A percentile compares a stretch with the other conserved stretches of the same genome.
Evolutionary conservation across 257 asterid genomes (phyloP).

Genomic region (Galeopsis tetrahit): DNA sequence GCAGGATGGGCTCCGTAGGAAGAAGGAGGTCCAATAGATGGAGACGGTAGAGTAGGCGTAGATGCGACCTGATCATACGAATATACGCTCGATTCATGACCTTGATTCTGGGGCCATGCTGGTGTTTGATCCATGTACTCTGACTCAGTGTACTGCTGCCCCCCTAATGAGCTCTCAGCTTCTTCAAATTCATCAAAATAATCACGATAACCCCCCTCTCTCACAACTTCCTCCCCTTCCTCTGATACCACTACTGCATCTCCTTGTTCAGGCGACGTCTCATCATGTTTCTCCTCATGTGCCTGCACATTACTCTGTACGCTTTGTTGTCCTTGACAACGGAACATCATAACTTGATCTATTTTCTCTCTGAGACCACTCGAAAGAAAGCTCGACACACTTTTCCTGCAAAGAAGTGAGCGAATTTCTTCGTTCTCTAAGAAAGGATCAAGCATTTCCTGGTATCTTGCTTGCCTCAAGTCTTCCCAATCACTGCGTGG

Average conservation of each 20-base stretch:
- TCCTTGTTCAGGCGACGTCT: slow-evolving; percentile 22
- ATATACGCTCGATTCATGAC: slow-evolving; percentile 42
- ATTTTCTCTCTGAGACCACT: slow-evolving; percentile 68
- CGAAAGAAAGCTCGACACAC: slow-evolving; percentile 79
- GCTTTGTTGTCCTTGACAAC: slow-evolving; percentile 45
- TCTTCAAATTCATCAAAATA: slow-evolving; percentile 49
- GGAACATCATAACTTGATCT: slow-evolving; percentile 66
- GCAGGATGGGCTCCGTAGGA: slow-evolving; percentile 48
- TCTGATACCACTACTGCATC: neutral
- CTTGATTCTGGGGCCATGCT: slow-evolving; percentile 51
- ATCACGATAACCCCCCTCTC: slow-evolving; percentile 30
- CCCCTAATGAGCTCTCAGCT: slow-evolving; percentile 45
- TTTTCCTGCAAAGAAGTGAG: slow-evolving; percentile 70
- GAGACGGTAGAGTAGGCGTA: slow-evolving; percentile 54
- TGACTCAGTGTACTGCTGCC: slow-evolving; percentile 40
- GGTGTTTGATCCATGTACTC: slow-evolving; percentile 38
- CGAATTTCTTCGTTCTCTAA: slow-evolving; percentile 71
- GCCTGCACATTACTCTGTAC: slow-evolving; percentile 7
- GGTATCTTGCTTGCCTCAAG: slow-evolving; percentile 86
- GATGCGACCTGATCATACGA: slow-evolving; percentile 45
- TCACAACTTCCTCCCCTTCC: slow-evolving; percentile 26
- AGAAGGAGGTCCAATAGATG: slow-evolving; percentile 43
- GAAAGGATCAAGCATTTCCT: slow-evolving; percentile 92
- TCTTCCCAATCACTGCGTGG: slow-evolving; percentile 92
- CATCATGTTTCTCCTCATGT: slow-evolving; percentile 31